These are phyloP conservation scores for Magnaporthiopsis incrustans DNA, from an alignment of 2,329 filamentous ascomycete species.

Conservation along the genomic window DNA sequence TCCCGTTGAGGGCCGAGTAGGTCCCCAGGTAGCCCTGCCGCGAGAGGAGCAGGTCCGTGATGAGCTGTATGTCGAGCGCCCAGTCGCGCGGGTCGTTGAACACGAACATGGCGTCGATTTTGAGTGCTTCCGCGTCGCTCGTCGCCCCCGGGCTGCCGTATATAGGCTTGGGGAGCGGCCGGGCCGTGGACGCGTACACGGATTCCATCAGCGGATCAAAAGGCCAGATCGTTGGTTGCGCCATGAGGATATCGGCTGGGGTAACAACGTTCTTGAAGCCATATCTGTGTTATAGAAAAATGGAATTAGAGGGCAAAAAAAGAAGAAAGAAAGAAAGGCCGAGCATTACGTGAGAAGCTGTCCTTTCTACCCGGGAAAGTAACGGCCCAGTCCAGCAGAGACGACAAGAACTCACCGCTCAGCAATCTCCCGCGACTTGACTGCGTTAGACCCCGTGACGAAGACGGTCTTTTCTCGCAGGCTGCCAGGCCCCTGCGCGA, in stretches of 20 bases:
- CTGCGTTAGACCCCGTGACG: conserved; percentile 62
- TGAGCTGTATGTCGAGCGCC: conserved; percentile 81
- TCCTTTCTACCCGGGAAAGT: neutral
- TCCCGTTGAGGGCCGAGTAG: conserved; percentile 64
- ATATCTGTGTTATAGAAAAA: conserved; percentile 31
- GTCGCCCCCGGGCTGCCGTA: neutral
- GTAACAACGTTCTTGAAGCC: conserved; percentile 79
- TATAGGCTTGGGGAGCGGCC: conserved; percentile 42
- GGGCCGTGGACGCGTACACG: conserved; percentile 51
- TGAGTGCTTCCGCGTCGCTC: conserved; percentile 39
- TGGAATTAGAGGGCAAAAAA: neutral
- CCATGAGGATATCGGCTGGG: conserved; percentile 72
- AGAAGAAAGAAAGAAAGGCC: neutral
- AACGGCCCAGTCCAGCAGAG: neutral
- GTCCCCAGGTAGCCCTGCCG: conserved; percentile 74
- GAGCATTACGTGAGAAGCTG: neutral
- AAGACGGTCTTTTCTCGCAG: conserved; percentile 60
- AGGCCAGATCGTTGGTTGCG: conserved; percentile 71
- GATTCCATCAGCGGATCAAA: conserved; percentile 62
- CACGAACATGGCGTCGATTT: conserved; percentile 84
- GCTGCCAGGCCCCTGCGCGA: conserved; percentile 45
- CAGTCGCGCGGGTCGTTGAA: conserved; percentile 97
- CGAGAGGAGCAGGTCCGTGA: conserved; percentile 76
- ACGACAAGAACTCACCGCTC: conserved; percentile 32
- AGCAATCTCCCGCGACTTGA: conserved; percentile 64